These are phyloP conservation scores for Passiflora organensis DNA, from an alignment of 345 rosid genomes.

Conservation along the genomic window DNA sequence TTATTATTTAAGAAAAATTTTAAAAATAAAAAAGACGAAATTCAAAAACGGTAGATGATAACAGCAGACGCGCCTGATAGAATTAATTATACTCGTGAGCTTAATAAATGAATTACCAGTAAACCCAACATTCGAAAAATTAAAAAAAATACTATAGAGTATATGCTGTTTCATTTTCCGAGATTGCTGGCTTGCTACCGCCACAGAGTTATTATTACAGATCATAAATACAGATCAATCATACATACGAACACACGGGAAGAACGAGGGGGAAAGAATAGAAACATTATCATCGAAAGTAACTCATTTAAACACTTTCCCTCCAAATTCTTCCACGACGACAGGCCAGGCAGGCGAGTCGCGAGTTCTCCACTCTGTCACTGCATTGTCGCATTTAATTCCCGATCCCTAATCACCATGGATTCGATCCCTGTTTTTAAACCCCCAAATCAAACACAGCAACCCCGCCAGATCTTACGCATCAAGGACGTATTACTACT, in stretches of 20 bases:
- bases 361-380: constrained; percentile 3
- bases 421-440: not conserved
- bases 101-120: not conserved
- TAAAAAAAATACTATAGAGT: not conserved
- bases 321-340: constrained; percentile 18
- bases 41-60: not conserved
- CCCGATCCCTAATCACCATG: not conserved
- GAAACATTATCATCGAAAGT: not conserved
- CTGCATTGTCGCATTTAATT: constrained; percentile 11
- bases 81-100: not conserved
- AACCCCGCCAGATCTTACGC: constrained; percentile 15
- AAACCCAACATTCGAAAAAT: not conserved
- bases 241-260: too few relatives aligned
- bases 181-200: too few relatives aligned
- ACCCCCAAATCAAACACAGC: not conserved
- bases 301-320: constrained; percentile 15
- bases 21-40: not conserved
- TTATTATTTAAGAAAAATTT: not conserved
- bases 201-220: too few relatives aligned
- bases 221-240: too few relatives aligned
- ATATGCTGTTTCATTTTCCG: too few relatives aligned
- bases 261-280: too few relatives aligned
- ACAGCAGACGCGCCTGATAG: constrained; percentile 4
- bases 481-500: constrained; percentile 26
- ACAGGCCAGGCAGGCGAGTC: too few relatives aligned